Base-by-base conservation (phyloP, 176 grass and related monocot genomes). In the Melocanna baccifera region DNA sequence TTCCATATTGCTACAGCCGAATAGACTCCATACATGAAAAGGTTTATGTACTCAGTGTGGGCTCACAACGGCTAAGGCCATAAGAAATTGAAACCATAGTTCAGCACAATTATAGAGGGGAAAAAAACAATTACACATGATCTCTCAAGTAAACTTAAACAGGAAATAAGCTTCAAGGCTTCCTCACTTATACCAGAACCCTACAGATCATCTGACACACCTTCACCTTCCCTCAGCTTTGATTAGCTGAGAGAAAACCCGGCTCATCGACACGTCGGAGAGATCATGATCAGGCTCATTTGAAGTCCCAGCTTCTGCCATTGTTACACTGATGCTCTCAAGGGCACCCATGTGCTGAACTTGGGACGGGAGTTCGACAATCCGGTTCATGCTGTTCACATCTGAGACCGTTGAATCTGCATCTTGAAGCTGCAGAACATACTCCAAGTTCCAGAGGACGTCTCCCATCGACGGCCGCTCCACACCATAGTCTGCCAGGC, bases 201-300 rank as follows among this genome's bases (percentile, higher is more conserved):
- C 81, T 85, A 84, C 81, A 80, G 76, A 81, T 39, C 36, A 43
- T 50, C 23, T 15, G 32, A 32, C 43, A 34, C 58, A 32, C 25
- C 14, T 62, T 93, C 72, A 94, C 84, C 96, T 93, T 56, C 92
- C 96, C 87, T 98, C 96, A 4, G 96, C 89, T 72, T 93, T 93
- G 83, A 98, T 93, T 56, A 98, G 82, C 77, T 98, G 96, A 10
- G 96, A 98, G 86, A 98, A 98, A 39, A 98, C 96, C 46, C 89
- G 73, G 79, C 91, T 91, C 92, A 95, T 95, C 0, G 95, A 98
- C 40, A 91, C 91, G 9, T 98, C 92, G 0, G 92, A 91, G 32
- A 91, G 86, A 66, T 94, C 92, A 4, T 90, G 56, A 13, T 84
- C 86, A 45, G 80, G 87, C 41, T 87, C 81, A 79, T 87, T 81